Percentiles rank a stretch among this genome's conserved stretches.
These are phyloP conservation scores for Cyphellophora europaea DNA, from an alignment of 2,329 filamentous ascomycete genomes.

Conservation along the genomic window DNA sequence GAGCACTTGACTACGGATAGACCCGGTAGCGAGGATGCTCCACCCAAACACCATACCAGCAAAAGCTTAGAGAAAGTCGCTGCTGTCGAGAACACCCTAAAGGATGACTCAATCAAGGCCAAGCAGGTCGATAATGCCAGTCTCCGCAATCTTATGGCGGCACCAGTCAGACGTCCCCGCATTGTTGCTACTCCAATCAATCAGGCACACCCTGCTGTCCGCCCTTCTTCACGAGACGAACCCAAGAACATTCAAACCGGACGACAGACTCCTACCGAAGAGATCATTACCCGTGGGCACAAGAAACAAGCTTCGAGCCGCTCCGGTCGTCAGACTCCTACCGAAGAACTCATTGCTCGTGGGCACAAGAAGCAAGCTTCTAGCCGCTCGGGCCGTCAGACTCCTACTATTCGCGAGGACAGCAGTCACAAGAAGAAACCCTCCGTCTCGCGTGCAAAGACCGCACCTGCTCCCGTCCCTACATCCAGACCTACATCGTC, in stretches of 20 bases:
- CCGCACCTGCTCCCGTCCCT: slow-evolving; percentile 1
- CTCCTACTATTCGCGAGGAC: slow-evolving; percentile 5
- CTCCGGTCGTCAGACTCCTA: slow-evolving; percentile 7
- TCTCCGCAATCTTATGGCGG: slow-evolving; percentile 11
- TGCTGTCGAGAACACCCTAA: slow-evolving; percentile 1
- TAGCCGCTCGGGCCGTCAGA: slow-evolving; percentile 7
- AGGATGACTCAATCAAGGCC: slow-evolving; percentile 5
- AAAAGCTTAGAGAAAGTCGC: slow-evolving; percentile 2
- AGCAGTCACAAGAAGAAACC: slow-evolving; percentile 3
- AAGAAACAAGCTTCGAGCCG: slow-evolving; percentile 4
- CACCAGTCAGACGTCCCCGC: slow-evolving; percentile 18
- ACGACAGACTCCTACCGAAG: slow-evolving; percentile 8
- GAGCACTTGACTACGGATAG: slow-evolving; percentile 2
- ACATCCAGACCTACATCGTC: slow-evolving; percentile 2
- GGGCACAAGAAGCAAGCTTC: slow-evolving; percentile 7
- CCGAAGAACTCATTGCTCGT: slow-evolving; percentile 5
- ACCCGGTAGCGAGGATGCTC: slow-evolving; percentile 3
- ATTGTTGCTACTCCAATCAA: slow-evolving; percentile 18
- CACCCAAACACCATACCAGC: slow-evolving; percentile 2
- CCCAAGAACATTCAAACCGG: slow-evolving; percentile 3
- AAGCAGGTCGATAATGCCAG: slow-evolving; percentile 7
- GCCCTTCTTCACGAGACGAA: slow-evolving; percentile 5
- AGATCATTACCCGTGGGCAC: slow-evolving; percentile 7
- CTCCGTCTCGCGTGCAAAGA: slow-evolving; percentile 4
- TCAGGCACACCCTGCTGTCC: not conserved